phyloP scores from a whole-genome alignment of 805 yeast species.

The Metschnikowia bowlesiae region DNA sequence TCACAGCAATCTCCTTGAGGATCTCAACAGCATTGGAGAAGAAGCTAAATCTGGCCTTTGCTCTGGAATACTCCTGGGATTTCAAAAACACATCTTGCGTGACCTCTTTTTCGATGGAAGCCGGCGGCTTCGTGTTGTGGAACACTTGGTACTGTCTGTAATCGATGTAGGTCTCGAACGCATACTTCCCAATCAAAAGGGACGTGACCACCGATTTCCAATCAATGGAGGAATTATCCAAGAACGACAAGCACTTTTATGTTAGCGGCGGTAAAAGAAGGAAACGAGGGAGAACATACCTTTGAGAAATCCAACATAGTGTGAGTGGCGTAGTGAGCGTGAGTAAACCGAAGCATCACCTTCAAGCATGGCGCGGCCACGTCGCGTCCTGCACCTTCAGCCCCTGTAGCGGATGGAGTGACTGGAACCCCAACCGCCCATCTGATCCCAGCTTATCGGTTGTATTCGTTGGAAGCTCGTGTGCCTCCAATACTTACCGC shows the following conservation, averaged over 20 bases:
- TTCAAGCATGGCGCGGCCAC: neutral
- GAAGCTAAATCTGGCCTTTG: conserved; percentile 70
- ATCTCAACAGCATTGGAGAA: conserved; percentile 49
- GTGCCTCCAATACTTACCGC: too few species aligned
- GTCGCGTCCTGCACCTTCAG: neutral
- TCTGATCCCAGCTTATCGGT: too few species aligned
- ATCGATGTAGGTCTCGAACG: conserved; percentile 69
- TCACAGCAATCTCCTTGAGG: conserved; percentile 51
- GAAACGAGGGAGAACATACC: conserved; percentile 8
- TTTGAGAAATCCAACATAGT: conserved; percentile 15
- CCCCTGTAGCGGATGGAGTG: too few species aligned
- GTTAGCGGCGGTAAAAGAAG: conserved; percentile 17
- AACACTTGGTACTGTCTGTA: conserved; percentile 74
- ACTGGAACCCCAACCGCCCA: too few species aligned
- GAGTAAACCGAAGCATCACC: neutral
- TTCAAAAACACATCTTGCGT: conserved; percentile 69
- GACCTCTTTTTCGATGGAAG: conserved; percentile 60
- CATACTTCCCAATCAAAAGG: conserved; percentile 68
- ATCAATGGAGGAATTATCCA: conserved; percentile 66
- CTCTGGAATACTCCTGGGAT: conserved; percentile 72
- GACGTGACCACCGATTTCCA: conserved; percentile 79
- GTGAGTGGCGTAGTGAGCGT: neutral
- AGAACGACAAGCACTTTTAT: conserved; percentile 40
- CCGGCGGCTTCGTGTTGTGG: conserved; percentile 55
- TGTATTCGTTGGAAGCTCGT: too few species aligned